phyloP scores from a whole-genome alignment of 164 flowering plant genomes.

The Macadamia integrifolia region DNA sequence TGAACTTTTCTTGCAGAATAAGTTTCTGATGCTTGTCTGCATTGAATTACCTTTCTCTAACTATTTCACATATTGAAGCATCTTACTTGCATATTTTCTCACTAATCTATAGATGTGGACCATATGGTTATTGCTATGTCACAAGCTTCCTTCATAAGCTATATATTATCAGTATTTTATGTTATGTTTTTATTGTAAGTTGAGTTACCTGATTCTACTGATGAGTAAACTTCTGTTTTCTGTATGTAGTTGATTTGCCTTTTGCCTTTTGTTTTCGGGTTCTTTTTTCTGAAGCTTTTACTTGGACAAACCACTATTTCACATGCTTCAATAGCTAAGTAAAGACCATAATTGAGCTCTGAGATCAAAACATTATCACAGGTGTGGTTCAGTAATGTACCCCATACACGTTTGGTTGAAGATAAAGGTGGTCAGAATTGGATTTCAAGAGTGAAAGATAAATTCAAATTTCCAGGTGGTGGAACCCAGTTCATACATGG shows the following conservation, averaged over 20 bases:
- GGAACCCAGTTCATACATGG: slow-evolving; percentile 99
- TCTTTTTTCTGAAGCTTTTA: background rate
- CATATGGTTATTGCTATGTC: no score
- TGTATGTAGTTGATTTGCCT: background rate
- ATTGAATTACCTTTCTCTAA: no score
- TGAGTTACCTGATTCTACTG: no score
- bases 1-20: no score
- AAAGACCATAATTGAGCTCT: background rate
- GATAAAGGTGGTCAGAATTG: slow-evolving; percentile 99
- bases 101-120: no score
- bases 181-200: no score
- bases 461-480: slow-evolving; percentile 97
- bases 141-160: no score
- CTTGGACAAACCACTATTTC: background rate
- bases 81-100: no score
- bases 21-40: no score
- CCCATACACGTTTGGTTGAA: slow-evolving; percentile 84
- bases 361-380: slow-evolving; percentile 17
- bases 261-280: background rate
- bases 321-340: background rate
- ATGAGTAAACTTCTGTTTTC: no score
- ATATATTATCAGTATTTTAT: no score
- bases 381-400: slow-evolving; percentile 97
- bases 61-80: no score
- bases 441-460: slow-evolving; percentile 63